phyloP scores from a whole-genome alignment of 2,329 filamentous ascomycete species.

The Ascochyta lentis region DNA sequence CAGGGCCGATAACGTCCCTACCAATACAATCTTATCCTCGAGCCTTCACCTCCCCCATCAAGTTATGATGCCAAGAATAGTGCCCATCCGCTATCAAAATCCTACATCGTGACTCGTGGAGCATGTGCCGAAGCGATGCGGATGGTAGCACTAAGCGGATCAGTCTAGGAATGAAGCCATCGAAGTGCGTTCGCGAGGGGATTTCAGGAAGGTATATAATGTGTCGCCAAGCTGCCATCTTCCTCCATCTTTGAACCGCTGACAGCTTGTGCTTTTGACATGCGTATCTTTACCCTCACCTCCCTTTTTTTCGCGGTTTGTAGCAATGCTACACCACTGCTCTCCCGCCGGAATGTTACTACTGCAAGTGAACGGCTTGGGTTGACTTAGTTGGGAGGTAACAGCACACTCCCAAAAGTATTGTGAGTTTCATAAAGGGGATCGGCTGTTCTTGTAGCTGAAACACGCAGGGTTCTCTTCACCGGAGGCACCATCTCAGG shows the following conservation, averaged over 20 bases:
- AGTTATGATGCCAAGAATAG: neutral
- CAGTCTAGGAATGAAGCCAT: too few species aligned
- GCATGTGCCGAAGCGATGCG: neutral
- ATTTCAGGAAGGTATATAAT: neutral
- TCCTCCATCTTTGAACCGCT: too few species aligned
- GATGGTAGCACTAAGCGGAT: neutral
- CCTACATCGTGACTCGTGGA: too few species aligned
- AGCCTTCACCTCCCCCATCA: neutral
- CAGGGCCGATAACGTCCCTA: conserved; percentile 17
- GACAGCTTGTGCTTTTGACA: neutral
- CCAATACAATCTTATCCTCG: neutral
- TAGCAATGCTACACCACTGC: neutral
- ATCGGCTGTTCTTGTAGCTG: neutral
- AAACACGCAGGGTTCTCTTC: conserved; percentile 26
- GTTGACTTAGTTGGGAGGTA: neutral
- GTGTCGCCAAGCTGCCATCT: neutral
- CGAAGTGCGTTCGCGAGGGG: neutral
- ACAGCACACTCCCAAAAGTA: neutral
- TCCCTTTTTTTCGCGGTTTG: neutral
- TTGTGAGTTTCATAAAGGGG: neutral
- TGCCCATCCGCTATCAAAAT: neutral
- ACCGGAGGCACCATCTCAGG: conserved; percentile 38
- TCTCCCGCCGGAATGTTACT: neutral
- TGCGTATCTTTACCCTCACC: neutral
- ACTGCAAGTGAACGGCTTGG: conserved; percentile 1